Conservation (phyloP, 106 monocot species). For the Chionographis japonica region DNA sequence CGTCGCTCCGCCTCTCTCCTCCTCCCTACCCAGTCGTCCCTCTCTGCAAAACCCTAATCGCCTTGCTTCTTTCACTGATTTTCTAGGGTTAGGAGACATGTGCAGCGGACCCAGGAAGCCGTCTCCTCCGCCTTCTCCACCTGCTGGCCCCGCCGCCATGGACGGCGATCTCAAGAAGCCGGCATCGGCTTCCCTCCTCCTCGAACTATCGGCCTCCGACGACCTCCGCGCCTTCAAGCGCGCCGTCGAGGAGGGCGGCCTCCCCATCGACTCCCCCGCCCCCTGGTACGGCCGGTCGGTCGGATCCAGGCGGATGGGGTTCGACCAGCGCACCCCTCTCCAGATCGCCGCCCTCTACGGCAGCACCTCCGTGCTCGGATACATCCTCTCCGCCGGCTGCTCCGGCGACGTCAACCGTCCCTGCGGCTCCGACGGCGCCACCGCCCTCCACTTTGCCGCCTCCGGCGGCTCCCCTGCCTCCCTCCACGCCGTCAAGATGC, state of each 20-base stretch:
- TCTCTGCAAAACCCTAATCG: too few relatives aligned
- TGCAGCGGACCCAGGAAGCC: too few relatives aligned
- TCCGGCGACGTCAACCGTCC: constrained; percentile 25
- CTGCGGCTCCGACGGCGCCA: constrained; percentile 48
- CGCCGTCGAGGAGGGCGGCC: constrained; percentile 27
- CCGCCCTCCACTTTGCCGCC: constrained; percentile 65
- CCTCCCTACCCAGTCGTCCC: too few relatives aligned
- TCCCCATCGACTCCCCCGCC: constrained; percentile 4
- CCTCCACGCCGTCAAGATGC: constrained; percentile 8
- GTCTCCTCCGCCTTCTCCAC: too few relatives aligned
- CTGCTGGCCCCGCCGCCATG: too few relatives aligned
- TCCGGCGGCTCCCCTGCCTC: constrained; percentile 30
- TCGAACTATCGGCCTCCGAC: constrained; percentile 73
- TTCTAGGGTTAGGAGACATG: too few relatives aligned
- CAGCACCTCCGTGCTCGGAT: constrained; percentile 48
- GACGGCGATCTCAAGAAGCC: too few relatives aligned
- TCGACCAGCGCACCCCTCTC: constrained; percentile 57
- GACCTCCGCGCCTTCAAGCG: constrained; percentile 44
- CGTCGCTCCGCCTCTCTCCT: too few relatives aligned
- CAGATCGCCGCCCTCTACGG: constrained; percentile 78
- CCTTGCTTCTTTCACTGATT: too few relatives aligned
- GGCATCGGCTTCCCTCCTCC: constrained; percentile 20
- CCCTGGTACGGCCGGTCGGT: constrained; percentile 64
- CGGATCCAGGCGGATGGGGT: constrained; percentile 18
- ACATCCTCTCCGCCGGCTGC: constrained; percentile 26